Percentiles rank a stretch among this genome's conserved stretches.
These are phyloP conservation scores for Bombardia bombarda DNA, from an alignment of 495 filamentous ascomycete species.

Conservation along the genomic window DNA sequence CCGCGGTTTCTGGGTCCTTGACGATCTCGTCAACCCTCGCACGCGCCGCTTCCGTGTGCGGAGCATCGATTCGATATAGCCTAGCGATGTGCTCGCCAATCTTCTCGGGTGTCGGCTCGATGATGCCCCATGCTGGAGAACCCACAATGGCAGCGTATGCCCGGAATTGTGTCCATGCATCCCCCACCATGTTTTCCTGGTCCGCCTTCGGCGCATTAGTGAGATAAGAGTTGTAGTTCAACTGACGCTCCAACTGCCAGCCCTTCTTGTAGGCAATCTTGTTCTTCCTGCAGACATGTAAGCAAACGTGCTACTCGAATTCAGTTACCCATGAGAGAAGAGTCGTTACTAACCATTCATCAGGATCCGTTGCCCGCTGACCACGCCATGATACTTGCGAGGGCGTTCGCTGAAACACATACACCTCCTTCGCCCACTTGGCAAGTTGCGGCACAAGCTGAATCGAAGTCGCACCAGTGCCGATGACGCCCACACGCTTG, in stretches of 20 bases:
- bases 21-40: slow-evolving; percentile 36
- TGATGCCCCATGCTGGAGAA: slow-evolving; percentile 7
- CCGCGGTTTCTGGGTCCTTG: slow-evolving; percentile 31
- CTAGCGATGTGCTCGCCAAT: slow-evolving; percentile 25
- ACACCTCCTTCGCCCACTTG: slow-evolving; percentile 41
- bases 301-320: too few species aligned
- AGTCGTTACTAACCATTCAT: slow-evolving; percentile 25
- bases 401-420: slow-evolving; percentile 51
- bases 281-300: slow-evolving; percentile 12
- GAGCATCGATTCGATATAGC: slow-evolving; percentile 19
- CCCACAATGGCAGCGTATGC: slow-evolving; percentile 24
- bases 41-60: slow-evolving; percentile 17
- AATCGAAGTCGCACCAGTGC: slow-evolving; percentile 49
- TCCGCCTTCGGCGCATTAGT: slow-evolving; percentile 17
- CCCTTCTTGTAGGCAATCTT: slow-evolving; percentile 30
- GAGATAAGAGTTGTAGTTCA: slow-evolving; percentile 25
- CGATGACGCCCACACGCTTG: slow-evolving; percentile 46
- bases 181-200: slow-evolving; percentile 29
- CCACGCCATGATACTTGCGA: slow-evolving; percentile 40
- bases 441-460: slow-evolving; percentile 45
- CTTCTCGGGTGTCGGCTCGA: slow-evolving; percentile 27
- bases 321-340: not conserved
- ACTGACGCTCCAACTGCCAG: slow-evolving; percentile 36
- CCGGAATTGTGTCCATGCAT: slow-evolving; percentile 29
- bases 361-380: slow-evolving; percentile 39